Base-by-base conservation (phyloP, 805 yeast genomes). In the Suhomyces vadensis region DNA sequence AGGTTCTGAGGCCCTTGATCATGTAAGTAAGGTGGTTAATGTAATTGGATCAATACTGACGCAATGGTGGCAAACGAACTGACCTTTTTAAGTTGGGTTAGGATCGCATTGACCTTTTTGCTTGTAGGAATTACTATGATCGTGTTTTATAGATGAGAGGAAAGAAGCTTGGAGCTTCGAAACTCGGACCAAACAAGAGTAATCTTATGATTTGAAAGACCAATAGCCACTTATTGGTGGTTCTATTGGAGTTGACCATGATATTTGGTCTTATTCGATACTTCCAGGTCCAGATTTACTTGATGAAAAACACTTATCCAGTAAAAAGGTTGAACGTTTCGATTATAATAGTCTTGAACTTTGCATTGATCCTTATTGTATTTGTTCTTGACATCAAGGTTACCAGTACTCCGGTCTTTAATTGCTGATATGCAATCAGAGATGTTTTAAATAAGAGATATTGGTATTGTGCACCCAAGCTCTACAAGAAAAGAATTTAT, bases 1-100 rank as follows among this genome's bases (percentile, higher is more conserved):
- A 8, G 69, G 66, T 11, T 58, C 68, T 14, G 65, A 62, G 5
- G 75, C 75, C 3, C 52, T 73, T 39, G 75, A 69, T 51, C 73
- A 69, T 43, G 40, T 37, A 37, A 7, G 40, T 37, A 37, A 14
- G 17, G 5, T 8, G 26, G 10, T 7, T 8, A 24, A 24, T 7
- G 26, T 8, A 24, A 24, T 8, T 24, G 26, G 26, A 24, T 10
- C 7, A 24, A 24, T 8, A 24, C 7, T 7, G 26, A 24, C 26
- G 10, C 9, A 24, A 24, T 7, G 40, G 21, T 66, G 47, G 67
- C 71, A 27, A 65, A 64, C 45, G 70, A 66, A 43, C 46, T 70
- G 22, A 65, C 71, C 7, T 46, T 65, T 23, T 51, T 66, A 6
- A 53, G 64, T 3, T 65, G 69, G 69, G 42, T 59, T 14, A 39